A percentile compares a stretch with the other conserved stretches of the same genome.
Conservation (phyloP, 2,329 filamentous ascomycete genomes). For the Teratosphaeria nubilosa region DNA sequence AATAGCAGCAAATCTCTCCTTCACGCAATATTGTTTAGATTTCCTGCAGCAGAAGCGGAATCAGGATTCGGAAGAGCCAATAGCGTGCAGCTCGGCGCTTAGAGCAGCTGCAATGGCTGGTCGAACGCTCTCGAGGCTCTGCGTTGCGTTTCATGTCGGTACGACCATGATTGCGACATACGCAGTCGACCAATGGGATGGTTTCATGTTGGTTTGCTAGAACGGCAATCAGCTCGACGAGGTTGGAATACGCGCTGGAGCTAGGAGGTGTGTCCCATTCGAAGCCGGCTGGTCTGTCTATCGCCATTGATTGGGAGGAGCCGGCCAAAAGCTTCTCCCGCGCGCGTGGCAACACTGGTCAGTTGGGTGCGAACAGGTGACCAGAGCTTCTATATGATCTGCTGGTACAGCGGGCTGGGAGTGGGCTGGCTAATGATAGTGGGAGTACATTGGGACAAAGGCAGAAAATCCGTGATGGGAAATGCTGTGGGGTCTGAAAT, state of each 20-base stretch:
- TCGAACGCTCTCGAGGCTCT: background rate
- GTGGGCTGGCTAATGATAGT: background rate
- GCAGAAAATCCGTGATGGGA: too few relatives aligned
- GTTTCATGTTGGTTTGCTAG: background rate
- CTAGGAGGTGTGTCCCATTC: background rate
- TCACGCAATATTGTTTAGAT: background rate
- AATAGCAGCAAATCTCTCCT: background rate
- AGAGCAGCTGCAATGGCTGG: background rate
- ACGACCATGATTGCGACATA: slow-evolving; percentile 4
- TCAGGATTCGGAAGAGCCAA: background rate
- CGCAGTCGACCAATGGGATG: slow-evolving; percentile 1
- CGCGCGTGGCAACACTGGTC: background rate
- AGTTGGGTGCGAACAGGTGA: background rate
- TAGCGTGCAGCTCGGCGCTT: slow-evolving; percentile 6
- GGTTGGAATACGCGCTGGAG: slow-evolving; percentile 4
- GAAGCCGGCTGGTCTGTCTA: background rate
- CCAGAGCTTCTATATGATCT: background rate
- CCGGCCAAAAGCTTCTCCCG: background rate
- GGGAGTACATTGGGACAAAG: background rate
- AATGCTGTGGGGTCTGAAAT: too few relatives aligned
- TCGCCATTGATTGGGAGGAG: background rate
- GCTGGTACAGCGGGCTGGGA: background rate
- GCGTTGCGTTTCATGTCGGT: background rate
- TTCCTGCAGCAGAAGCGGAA: background rate
- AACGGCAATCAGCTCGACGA: background rate